phyloP scores from a whole-genome alignment of 2,329 filamentous ascomycete genomes.

The Fusarium setosum region DNA sequence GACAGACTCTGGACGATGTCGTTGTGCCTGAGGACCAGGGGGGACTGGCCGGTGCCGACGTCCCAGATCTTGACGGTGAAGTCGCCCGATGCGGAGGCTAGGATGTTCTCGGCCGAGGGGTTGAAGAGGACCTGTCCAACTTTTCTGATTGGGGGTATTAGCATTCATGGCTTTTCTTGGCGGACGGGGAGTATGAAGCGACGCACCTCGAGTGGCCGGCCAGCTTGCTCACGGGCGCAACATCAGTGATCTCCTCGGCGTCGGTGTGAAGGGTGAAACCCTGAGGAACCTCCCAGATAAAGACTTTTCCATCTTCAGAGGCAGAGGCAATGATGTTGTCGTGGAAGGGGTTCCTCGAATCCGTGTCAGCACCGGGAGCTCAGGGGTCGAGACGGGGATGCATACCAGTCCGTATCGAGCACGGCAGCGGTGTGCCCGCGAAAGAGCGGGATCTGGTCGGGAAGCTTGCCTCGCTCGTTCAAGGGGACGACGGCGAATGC shows the following conservation, averaged over 20 bases:
- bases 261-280: slow-evolving; percentile 88
- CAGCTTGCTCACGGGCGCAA: slow-evolving; percentile 84
- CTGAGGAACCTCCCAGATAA: slow-evolving; percentile 94
- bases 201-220: slow-evolving; percentile 85
- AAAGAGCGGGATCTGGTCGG: slow-evolving; percentile 94
- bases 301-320: slow-evolving; percentile 97
- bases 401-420: slow-evolving; percentile 95
- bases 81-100: slow-evolving; percentile 95
- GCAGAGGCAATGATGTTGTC: slow-evolving; percentile 92
- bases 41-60: slow-evolving; percentile 79
- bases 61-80: slow-evolving; percentile 98
- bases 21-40: slow-evolving; percentile 82
- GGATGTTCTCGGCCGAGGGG: slow-evolving; percentile 92
- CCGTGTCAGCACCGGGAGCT: slow-evolving; percentile 25
- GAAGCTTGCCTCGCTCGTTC: slow-evolving; percentile 88
- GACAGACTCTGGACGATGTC: slow-evolving; percentile 96
- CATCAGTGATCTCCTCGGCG: slow-evolving; percentile 83
- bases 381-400: slow-evolving; percentile 28
- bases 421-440: slow-evolving; percentile 96
- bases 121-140: slow-evolving; percentile 99
- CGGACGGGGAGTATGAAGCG: background rate
- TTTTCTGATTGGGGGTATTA: slow-evolving; percentile 71
- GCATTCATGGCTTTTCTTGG: slow-evolving; percentile 8
- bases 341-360: slow-evolving; percentile 89
- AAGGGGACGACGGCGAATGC: slow-evolving; percentile 96